Conservation (phyloP, 2,329 filamentous ascomycete species). For the Ophiostoma sp. region DNA sequence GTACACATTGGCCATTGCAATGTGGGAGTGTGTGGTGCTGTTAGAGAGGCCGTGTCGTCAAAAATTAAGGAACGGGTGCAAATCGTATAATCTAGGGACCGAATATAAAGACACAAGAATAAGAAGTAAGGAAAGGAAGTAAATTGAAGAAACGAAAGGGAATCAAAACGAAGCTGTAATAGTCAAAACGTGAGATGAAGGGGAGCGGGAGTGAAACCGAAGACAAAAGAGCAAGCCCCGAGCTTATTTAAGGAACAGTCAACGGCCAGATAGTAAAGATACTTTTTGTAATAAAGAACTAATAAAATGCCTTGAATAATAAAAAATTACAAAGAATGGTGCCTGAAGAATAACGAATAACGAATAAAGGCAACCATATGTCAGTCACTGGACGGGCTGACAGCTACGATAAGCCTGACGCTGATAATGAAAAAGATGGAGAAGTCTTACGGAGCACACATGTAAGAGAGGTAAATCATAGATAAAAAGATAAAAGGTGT, state of each 20-base stretch:
- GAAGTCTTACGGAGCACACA: background rate
- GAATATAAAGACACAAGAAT: background rate
- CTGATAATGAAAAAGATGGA: background rate
- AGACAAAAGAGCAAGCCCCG: background rate
- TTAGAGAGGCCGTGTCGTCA: background rate
- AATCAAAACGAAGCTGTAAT: background rate
- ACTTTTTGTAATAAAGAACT: background rate
- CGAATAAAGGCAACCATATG: background rate
- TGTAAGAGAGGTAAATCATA: background rate
- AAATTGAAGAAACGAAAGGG: background rate
- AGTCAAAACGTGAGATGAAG: background rate
- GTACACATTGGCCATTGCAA: conserved; percentile 17
- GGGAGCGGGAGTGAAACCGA: background rate
- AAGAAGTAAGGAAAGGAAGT: background rate
- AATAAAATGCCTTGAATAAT: background rate
- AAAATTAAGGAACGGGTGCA: no score
- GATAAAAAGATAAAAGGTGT: conserved; percentile 1
- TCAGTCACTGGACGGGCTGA: background rate
- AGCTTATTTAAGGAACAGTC: background rate
- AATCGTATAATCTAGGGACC: no score
- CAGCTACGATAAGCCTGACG: conserved; percentile 11
- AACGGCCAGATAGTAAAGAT: background rate
- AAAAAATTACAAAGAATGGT: background rate
- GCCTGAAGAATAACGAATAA: background rate
- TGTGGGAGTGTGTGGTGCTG: background rate